Conservation (phyloP, 73 alveolate genomes). For the Blepharisma stoltei region DNA sequence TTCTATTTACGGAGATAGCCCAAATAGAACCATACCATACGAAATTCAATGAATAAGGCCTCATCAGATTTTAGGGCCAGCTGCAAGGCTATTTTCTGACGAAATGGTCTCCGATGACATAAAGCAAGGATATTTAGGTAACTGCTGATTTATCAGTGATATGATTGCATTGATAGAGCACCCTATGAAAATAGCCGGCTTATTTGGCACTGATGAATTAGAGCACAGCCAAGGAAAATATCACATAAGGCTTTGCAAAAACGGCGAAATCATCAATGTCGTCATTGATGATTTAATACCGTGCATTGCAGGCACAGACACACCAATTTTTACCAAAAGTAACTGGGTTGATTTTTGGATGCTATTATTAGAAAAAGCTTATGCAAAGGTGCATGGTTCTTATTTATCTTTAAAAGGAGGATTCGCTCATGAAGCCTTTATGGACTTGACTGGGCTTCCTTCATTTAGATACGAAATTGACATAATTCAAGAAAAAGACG, state of each 20-base stretch:
- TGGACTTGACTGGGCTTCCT: conserved; percentile 79
- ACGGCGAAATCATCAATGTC: conserved; percentile 90
- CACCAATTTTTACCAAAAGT: conserved; percentile 77
- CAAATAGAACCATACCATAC: background rate
- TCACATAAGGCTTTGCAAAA: conserved; percentile 60
- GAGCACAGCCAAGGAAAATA: conserved; percentile 51
- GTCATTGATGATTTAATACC: conserved; percentile 87
- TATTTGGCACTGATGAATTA: conserved; percentile 39
- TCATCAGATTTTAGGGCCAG: background rate
- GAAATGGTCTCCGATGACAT: conserved; percentile 72
- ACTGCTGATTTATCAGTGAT: conserved; percentile 80
- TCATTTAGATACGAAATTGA: conserved; percentile 48
- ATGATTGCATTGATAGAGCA: conserved; percentile 71
- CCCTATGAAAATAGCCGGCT: conserved; percentile 63
- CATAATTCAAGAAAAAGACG: conserved; percentile 45
- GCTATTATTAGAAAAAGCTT: conserved; percentile 80
- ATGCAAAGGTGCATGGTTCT: conserved; percentile 83
- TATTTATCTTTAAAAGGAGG: conserved; percentile 73
- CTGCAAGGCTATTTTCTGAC: conserved; percentile 36
- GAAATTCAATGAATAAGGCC: conserved; percentile 40
- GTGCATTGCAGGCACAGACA: conserved; percentile 67
- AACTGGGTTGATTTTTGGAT: conserved; percentile 82
- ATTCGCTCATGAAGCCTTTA: conserved; percentile 64
- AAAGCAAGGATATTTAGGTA: conserved; percentile 76
- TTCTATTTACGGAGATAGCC: conserved; percentile 28